Percentiles rank a stretch among this genome's conserved stretches.
Evolutionary conservation across 176 grass and related monocot species (phyloP).

Genomic region (Bonia amplexicaulis): DNA sequence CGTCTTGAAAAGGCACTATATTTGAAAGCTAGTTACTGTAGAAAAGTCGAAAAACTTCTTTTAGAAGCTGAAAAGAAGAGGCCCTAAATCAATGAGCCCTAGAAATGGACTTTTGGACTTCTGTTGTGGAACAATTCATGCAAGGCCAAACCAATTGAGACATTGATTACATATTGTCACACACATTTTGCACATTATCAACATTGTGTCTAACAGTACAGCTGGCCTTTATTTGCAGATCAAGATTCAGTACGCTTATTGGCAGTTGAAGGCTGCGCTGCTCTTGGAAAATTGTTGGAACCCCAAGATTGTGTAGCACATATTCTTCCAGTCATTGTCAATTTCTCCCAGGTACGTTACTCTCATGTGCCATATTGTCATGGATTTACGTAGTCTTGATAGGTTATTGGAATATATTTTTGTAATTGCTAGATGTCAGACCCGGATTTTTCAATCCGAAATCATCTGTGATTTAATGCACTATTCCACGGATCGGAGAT

Average conservation of each 20-base stretch:
- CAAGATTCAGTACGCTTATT: conserved; percentile 94
- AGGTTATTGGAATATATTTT: not conserved
- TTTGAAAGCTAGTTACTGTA: too few relatives aligned
- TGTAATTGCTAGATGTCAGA: not conserved
- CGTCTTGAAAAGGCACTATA: too few relatives aligned
- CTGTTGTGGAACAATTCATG: not conserved
- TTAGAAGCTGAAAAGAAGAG: too few relatives aligned
- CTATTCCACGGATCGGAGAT: too few relatives aligned
- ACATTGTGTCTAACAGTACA: not conserved
- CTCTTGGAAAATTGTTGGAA: conserved; percentile 92
- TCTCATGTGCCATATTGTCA: not conserved
- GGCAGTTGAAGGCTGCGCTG: conserved; percentile 92
- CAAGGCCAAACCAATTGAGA: not conserved
- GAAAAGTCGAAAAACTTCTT: too few relatives aligned
- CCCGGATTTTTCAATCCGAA: too few relatives aligned
- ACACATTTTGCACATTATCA: not conserved
- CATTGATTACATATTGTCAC: not conserved
- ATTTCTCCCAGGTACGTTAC: conserved; percentile 74
- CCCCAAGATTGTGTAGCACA: conserved; percentile 84
- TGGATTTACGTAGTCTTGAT: not conserved
- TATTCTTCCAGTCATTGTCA: conserved; percentile 89
- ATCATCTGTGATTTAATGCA: too few relatives aligned
- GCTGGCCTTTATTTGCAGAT: conserved; percentile 43
- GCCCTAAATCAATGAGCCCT: not conserved
- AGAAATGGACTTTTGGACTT: not conserved